Conservation (phyloP, 73 alveolate genomes). For the Paramecium biaurelia region DNA sequence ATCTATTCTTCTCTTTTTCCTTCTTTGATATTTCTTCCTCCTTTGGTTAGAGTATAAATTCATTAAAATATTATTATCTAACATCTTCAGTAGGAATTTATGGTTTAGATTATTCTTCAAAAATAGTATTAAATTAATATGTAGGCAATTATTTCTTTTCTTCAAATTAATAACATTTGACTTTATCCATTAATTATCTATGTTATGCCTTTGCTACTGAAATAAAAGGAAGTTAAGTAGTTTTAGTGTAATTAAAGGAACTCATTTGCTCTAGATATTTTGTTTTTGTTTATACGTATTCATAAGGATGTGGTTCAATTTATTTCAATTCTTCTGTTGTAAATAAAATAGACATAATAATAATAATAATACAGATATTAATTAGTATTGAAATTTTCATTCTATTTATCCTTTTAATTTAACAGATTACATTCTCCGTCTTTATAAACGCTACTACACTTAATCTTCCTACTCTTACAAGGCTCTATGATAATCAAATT, state of each 20-base stretch:
- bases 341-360: not conserved
- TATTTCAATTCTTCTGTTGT: slow-evolving; percentile 39
- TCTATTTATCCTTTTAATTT: not conserved
- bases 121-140: not conserved
- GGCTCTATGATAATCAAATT: not conserved
- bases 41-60: not conserved
- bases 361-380: not conserved
- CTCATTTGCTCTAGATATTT: slow-evolving; percentile 28
- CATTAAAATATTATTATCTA: not conserved
- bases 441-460: not conserved
- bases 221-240: not conserved
- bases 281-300: slow-evolving; percentile 4
- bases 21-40: not conserved
- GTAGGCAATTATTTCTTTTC: not conserved
- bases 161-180: not conserved
- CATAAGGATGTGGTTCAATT: slow-evolving; percentile 41
- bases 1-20: not conserved
- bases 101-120: not conserved
- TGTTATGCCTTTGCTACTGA: not conserved
- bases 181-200: not conserved
- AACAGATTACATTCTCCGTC: slow-evolving; percentile 12
- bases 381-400: not conserved
- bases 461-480: not conserved
- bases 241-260: not conserved
- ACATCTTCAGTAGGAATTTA: not conserved